phyloP scores from a whole-genome alignment of 371 early-diverging fungal species.

The Rhizopus arrhizus region DNA sequence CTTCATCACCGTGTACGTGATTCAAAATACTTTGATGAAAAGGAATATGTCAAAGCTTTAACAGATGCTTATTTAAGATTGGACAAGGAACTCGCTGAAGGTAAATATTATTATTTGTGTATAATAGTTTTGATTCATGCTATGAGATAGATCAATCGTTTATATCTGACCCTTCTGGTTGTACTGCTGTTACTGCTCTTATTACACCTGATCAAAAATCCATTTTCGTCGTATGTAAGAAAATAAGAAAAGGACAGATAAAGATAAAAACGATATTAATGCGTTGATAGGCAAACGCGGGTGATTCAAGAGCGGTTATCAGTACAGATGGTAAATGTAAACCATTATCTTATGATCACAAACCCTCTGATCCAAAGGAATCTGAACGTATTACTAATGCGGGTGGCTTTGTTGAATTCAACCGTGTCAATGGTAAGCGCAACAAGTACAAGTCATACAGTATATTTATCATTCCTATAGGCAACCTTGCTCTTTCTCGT shows the following conservation, averaged over 20 bases:
- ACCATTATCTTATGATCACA: conserved; percentile 89
- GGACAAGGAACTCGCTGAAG: conserved; percentile 74
- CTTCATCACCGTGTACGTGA: conserved; percentile 75
- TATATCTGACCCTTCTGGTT: conserved; percentile 85
- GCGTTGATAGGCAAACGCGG: conserved; percentile 10
- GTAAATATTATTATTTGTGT: conserved; percentile 34
- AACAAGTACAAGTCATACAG: not conserved
- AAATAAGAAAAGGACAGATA: not conserved
- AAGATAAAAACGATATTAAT: not conserved
- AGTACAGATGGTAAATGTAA: conserved; percentile 68
- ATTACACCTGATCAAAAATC: conserved; percentile 39
- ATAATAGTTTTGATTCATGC: no score
- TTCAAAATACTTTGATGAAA: conserved; percentile 64
- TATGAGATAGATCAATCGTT: conserved; percentile 65
- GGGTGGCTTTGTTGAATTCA: conserved; percentile 95
- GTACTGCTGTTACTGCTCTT: conserved; percentile 85
- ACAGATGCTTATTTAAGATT: conserved; percentile 77
- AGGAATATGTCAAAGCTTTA: conserved; percentile 73
- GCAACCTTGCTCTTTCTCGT: conserved; percentile 90
- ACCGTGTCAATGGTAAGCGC: conserved; percentile 85
- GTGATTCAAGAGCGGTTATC: conserved; percentile 68
- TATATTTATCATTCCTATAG: conserved; percentile 26
- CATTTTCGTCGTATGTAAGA: conserved; percentile 37
- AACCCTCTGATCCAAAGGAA: conserved; percentile 82
- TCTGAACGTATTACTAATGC: conserved; percentile 77